These are phyloP conservation scores for Hortaea werneckii DNA, from an alignment of 2,329 filamentous ascomycete species.

Conservation along the genomic window DNA sequence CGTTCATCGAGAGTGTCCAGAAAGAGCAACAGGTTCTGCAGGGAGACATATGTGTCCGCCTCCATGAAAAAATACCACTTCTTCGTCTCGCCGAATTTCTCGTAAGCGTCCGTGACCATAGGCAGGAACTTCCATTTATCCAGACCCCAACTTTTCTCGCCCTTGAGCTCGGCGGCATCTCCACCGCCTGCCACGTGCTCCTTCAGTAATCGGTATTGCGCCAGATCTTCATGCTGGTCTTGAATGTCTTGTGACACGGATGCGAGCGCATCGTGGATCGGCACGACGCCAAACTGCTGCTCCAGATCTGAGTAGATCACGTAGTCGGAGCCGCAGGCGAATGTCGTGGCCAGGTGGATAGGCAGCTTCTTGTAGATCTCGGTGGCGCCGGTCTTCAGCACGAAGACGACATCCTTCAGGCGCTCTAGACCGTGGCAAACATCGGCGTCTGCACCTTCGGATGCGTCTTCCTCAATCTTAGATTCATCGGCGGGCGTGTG, in stretches of 20 bases:
- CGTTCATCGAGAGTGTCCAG: conserved; percentile 41
- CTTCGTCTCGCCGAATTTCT: conserved; percentile 30
- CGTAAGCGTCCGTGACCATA: conserved; percentile 36
- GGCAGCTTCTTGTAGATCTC: conserved; percentile 44
- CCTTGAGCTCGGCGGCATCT: conserved; percentile 1
- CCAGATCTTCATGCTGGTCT: neutral
- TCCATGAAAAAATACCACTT: conserved; percentile 53
- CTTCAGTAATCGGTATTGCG: conserved; percentile 2
- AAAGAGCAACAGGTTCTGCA: conserved; percentile 44
- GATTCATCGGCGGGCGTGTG: too few relatives aligned
- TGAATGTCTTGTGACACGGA: neutral
- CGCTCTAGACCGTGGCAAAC: conserved; percentile 1
- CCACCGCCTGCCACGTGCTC: conserved; percentile 1
- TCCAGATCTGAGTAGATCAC: conserved; percentile 40
- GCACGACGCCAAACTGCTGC: conserved; percentile 29
- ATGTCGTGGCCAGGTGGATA: conserved; percentile 41
- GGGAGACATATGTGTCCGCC: conserved; percentile 47
- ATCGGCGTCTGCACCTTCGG: too few relatives aligned
- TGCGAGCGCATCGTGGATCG: conserved; percentile 11
- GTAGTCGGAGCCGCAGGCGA: conserved; percentile 38
- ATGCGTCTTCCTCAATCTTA: too few relatives aligned
- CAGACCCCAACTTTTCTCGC: conserved; percentile 20
- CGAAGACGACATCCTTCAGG: conserved; percentile 37
- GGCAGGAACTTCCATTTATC: conserved; percentile 46
- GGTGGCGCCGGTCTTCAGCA: conserved; percentile 48